These are phyloP conservation scores for Chlorella sp. DNA, from an alignment of 139 green algal genomes.

Conservation along the genomic window DNA sequence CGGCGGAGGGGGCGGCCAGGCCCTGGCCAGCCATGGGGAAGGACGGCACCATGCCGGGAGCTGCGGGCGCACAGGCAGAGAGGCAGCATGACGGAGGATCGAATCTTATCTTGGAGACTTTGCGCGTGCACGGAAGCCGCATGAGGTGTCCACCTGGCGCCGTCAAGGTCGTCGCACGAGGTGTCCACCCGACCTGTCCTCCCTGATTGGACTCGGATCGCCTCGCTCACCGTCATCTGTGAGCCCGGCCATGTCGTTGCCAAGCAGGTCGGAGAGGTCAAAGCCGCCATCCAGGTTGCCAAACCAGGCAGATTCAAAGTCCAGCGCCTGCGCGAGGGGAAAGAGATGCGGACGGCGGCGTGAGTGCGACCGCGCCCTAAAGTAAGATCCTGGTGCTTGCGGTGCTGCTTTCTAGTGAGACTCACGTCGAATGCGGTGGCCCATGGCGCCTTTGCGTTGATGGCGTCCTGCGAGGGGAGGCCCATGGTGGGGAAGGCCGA, in stretches of 20 bases:
- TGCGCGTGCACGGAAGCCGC: neutral
- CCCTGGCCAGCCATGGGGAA: neutral
- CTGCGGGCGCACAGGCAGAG: neutral
- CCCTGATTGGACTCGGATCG: neutral
- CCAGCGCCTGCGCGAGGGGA: neutral
- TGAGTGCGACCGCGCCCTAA: neutral
- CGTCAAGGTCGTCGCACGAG: no score
- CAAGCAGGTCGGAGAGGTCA: neutral
- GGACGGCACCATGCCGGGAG: neutral
- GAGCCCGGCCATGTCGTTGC: neutral
- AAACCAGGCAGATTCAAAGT: neutral
- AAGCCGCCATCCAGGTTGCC: neutral
- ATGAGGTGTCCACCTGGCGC: neutral
- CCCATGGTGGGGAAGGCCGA: neutral
- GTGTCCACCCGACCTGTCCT: neutral
- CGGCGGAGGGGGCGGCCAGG: no score
- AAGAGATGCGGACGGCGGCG: neutral
- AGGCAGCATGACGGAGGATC: neutral
- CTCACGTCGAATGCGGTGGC: neutral
- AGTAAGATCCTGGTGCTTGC: neutral
- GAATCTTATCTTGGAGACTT: no score
- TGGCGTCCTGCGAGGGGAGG: neutral
- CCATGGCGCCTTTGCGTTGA: neutral
- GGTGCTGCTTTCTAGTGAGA: neutral
- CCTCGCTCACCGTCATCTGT: neutral